A percentile compares a stretch with the other conserved stretches of the same genome.
Conservation (phyloP, 768 basidiomycete species). For the Collybiopsis luxurians region DNA sequence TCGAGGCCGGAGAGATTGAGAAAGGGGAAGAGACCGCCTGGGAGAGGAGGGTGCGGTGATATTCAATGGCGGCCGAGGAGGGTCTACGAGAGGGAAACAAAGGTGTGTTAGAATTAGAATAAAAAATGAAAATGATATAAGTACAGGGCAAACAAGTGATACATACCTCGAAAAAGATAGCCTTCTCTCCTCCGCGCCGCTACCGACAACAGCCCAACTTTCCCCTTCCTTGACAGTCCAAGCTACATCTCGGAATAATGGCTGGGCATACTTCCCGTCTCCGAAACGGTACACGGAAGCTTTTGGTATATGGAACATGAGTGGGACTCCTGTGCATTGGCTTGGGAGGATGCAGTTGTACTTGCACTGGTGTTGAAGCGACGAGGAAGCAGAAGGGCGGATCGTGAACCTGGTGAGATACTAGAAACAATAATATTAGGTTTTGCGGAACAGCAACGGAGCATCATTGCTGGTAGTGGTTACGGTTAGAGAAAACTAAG, state of each 20-base stretch:
- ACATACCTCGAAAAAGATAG: slow-evolving; percentile 62
- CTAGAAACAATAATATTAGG: too few relatives aligned
- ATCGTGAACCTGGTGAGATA: too few relatives aligned
- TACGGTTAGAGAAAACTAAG: too few relatives aligned
- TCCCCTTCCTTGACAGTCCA: slow-evolving; percentile 64
- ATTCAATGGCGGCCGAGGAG: slow-evolving; percentile 73
- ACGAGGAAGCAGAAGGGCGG: too few relatives aligned
- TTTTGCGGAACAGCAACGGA: too few relatives aligned
- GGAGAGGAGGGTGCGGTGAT: slow-evolving; percentile 54
- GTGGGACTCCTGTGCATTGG: too few relatives aligned
- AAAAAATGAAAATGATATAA: too few relatives aligned
- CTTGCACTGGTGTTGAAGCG: not conserved
- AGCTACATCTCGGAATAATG: slow-evolving; percentile 49
- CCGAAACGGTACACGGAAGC: slow-evolving; percentile 54
- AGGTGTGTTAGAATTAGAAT: too few relatives aligned
- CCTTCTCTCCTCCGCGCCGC: slow-evolving; percentile 60
- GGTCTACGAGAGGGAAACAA: slow-evolving; percentile 38
- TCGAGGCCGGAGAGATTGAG: slow-evolving; percentile 43
- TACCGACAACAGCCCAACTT: slow-evolving; percentile 75
- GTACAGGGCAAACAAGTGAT: too few relatives aligned
- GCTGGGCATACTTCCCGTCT: slow-evolving; percentile 39
- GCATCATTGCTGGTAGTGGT: too few relatives aligned
- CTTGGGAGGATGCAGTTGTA: too few relatives aligned
- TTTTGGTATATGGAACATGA: too few relatives aligned
- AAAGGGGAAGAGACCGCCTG: slow-evolving; percentile 78